Base-by-base conservation (phyloP, 139 green algal species). In the Eudorina sp. region DNA sequence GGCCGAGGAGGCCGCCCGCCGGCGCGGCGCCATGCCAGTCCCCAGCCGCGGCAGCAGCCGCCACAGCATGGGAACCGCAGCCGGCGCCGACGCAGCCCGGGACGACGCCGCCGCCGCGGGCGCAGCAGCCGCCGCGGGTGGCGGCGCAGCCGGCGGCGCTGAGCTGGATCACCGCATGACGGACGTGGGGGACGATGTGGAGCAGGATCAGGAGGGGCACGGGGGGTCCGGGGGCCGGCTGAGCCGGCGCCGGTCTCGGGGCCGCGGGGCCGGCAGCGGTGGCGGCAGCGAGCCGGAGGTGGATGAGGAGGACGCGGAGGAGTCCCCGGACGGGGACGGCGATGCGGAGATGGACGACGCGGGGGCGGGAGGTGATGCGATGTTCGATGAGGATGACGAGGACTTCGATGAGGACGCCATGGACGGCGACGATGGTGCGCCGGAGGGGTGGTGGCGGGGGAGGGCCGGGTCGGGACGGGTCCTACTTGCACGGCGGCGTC, bases 361-460 rank as follows among this genome's bases (percentile, higher is more conserved):
- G 34, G 74, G 36, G 3, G 89, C 88, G 23, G 51, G 75, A 36
- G 79, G 89, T 31, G 78, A 74, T n/a, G 78, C 55, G 48, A 91
- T 93, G 89, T 86, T 91, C 45, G 92, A 95, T 74, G 93, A 96
- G 19, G 93, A 94, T 53, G 88, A 90, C 25, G 88, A 92, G 45
- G 86, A 90, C 51, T 91, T 93, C 51, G 89, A 90, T 38, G 68
- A 85, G 45, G 58, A 84, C 11, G 74, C 29, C n/a, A 92, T 89
- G 85, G 74, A 86, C 2, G 90, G 78, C 40, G 88, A 92, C n/a
- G 72, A 88, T 0, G 76, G 53, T 81, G 76, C 19, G 78, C 19
- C 27, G 40, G 11, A 8, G 36, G 34, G 64, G n/a, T n/a, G n/a
- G n/a, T n/a, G n/a, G n/a, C n/a, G n/a, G n/a, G n/a, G n/a, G n/a